Conservation (phyloP, 2,329 filamentous ascomycete species). For the Dactylonectria estremocensis region DNA sequence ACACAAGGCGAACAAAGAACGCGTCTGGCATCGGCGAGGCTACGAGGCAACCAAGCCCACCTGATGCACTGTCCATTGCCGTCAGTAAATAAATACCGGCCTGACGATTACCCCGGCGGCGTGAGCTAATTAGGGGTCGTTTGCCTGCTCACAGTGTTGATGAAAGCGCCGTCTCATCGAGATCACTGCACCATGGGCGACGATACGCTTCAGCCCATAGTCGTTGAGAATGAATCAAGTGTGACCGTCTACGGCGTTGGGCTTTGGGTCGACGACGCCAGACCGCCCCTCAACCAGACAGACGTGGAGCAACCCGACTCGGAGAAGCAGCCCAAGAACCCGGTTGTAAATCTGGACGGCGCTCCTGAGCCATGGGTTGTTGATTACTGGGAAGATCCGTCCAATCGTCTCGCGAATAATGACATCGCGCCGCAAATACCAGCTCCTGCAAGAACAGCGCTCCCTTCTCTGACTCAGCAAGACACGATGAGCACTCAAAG, state of each 20-base stretch:
- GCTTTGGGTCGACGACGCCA: conserved; percentile 3
- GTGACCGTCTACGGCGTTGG: conserved; percentile 14
- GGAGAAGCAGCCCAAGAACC: not conserved
- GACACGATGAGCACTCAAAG: conserved; percentile 22
- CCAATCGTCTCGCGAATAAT: not conserved
- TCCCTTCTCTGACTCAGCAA: conserved; percentile 23
- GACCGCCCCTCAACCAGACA: not conserved
- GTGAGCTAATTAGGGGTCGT: not conserved
- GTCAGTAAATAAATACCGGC: conserved; percentile 15
- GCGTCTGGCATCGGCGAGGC: not conserved
- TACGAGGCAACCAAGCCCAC: conserved; percentile 18
- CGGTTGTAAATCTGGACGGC: not conserved
- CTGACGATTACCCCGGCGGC: not conserved
- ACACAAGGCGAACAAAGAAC: not conserved
- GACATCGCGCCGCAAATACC: not conserved
- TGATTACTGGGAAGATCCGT: not conserved
- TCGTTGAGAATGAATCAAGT: conserved; percentile 1
- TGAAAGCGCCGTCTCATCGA: not conserved
- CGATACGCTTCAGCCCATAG: not conserved
- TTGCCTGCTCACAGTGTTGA: no score
- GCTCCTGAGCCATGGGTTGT: conserved; percentile 8
- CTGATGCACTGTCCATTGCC: not conserved
- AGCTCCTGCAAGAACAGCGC: not conserved
- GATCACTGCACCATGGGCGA: conserved; percentile 9
- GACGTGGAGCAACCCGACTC: not conserved